Evolutionary conservation across 2,329 filamentous ascomycete genomes (phyloP).

Genomic region (Mariannaea elegans): DNA sequence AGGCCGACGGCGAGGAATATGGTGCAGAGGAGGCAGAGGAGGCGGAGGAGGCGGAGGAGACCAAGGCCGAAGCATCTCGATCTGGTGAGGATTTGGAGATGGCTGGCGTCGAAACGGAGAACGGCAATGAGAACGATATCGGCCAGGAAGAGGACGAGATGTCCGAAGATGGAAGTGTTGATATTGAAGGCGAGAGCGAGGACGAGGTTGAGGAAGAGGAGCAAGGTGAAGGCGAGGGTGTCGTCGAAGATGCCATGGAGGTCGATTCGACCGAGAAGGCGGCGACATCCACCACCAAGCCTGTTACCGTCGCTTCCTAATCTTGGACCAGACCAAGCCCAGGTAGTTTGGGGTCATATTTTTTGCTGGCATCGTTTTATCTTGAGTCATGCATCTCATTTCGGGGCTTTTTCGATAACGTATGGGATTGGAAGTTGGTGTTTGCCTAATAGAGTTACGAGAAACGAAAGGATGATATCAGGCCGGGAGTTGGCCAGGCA

Average conservation of each 20-base stretch:
- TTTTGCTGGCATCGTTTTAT: slow-evolving; percentile 27
- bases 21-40: slow-evolving; percentile 80
- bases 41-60: slow-evolving; percentile 61
- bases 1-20: slow-evolving; percentile 87
- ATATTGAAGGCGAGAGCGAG: slow-evolving; percentile 80
- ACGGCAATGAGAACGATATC: slow-evolving; percentile 46
- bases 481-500: slow-evolving; percentile 26
- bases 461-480: slow-evolving; percentile 44
- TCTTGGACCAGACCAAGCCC: neutral
- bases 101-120: slow-evolving; percentile 70
- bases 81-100: slow-evolving; percentile 77
- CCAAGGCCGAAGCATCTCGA: slow-evolving; percentile 51
- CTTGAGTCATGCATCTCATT: slow-evolving; percentile 24
- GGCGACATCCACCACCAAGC: slow-evolving; percentile 44
- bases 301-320: slow-evolving; percentile 48
- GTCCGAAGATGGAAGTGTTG: slow-evolving; percentile 80
- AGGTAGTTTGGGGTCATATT: slow-evolving; percentile 8
- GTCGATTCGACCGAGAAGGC: slow-evolving; percentile 55
- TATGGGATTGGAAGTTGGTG: slow-evolving; percentile 25
- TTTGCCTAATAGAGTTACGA: slow-evolving; percentile 44
- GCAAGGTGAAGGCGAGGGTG: slow-evolving; percentile 48
- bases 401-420: slow-evolving; percentile 29
- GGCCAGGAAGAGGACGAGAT: slow-evolving; percentile 71
- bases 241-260: slow-evolving; percentile 59
- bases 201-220: slow-evolving; percentile 76